Conservation (phyloP, 495 filamentous ascomycete species). For the Tuber microsphaerosporum region DNA sequence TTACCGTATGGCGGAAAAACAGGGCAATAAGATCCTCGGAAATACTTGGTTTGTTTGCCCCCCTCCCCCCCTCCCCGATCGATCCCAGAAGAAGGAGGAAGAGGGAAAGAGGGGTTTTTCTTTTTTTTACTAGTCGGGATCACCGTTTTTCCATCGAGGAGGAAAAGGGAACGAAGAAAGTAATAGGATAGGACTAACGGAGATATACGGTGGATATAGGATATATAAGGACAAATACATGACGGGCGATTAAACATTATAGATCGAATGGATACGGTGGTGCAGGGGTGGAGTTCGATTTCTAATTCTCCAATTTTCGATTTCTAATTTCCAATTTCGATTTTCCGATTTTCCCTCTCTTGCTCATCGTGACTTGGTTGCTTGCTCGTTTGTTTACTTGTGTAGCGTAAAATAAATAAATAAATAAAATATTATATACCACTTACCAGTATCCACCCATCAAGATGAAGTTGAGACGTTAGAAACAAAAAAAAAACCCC, state of each 20-base stretch:
- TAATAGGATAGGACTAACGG: background rate
- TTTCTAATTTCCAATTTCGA: background rate
- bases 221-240: conserved; percentile 42
- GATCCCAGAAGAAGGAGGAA: conserved; percentile 14
- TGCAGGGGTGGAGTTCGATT: background rate
- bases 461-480: too few relatives aligned
- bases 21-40: conserved; percentile 80
- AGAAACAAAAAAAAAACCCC: too few relatives aligned
- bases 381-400: too few relatives aligned
- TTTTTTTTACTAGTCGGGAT: background rate
- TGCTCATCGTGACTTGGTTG: background rate
- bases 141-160: background rate
- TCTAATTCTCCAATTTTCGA: background rate
- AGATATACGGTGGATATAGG: conserved; percentile 28
- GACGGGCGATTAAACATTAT: conserved; percentile 41
- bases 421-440: too few relatives aligned
- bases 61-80: conserved; percentile 26
- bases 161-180: background rate
- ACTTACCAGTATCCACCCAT: too few relatives aligned
- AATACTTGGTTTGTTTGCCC: conserved; percentile 75
- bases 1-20: conserved; percentile 83
- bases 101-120: background rate
- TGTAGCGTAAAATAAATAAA: too few relatives aligned
- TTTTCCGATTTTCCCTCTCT: background rate
- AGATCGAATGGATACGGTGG: background rate